Conservation (phyloP, 2,329 filamentous ascomycete genomes). For the Aureobasidium pullulans region DNA sequence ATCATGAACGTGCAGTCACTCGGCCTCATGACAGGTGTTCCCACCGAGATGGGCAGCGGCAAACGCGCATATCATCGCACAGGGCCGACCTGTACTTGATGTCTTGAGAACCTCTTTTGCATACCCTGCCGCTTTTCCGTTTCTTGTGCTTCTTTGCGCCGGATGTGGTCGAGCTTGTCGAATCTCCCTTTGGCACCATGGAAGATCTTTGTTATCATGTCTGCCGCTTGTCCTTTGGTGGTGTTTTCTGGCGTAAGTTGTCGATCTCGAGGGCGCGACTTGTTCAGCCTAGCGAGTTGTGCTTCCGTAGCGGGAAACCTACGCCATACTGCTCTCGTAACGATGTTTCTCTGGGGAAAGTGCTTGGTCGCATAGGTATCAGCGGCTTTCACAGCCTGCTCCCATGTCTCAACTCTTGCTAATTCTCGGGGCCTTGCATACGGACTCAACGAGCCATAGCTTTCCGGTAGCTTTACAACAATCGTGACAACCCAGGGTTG, state of each 20-base stretch:
- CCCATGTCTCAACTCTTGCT: constrained; percentile 57
- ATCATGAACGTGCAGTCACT: not conserved
- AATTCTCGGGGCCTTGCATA: constrained; percentile 64
- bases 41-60: not conserved
- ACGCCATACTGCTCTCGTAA: constrained; percentile 63
- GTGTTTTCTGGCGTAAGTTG: constrained; percentile 50
- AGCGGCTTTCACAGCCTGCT: constrained; percentile 71
- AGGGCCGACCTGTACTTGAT: constrained; percentile 44
- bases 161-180: constrained; percentile 22
- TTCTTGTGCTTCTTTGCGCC: constrained; percentile 13
- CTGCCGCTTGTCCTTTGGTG: constrained; percentile 72
- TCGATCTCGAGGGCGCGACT: constrained; percentile 48
- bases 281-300: constrained; percentile 65
- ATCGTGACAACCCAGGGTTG: constrained; percentile 30
- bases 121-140: constrained; percentile 35
- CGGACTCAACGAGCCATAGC: constrained; percentile 39
- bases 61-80: constrained; percentile 17
- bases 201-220: constrained; percentile 89
- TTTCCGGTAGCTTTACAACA: constrained; percentile 33
- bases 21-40: not conserved
- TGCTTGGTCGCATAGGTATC: constrained; percentile 51
- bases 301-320: constrained; percentile 50
- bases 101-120: constrained; percentile 31
- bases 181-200: constrained; percentile 68
- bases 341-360: constrained; percentile 52